phyloP scores from a whole-genome alignment of 2,329 filamentous ascomycete species.

The Fusarium guadeloupense region DNA sequence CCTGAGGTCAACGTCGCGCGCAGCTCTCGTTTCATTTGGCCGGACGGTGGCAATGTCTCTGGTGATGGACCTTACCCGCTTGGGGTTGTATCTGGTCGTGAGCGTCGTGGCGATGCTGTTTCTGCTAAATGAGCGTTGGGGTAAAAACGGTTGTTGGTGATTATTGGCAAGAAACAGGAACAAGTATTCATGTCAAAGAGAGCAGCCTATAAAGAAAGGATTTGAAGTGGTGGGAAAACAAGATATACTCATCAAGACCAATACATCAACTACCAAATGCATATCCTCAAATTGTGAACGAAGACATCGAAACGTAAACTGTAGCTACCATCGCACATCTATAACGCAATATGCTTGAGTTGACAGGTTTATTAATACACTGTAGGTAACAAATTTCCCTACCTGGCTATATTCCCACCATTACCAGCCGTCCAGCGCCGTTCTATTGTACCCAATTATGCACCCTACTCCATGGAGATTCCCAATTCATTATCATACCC shows the following conservation, averaged over 20 bases:
- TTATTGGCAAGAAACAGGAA: not conserved
- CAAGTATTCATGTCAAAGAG: too few relatives aligned
- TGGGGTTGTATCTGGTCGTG: not conserved
- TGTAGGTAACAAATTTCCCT: slow-evolving; percentile 8
- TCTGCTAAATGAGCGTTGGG: not conserved
- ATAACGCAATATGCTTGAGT: too few relatives aligned
- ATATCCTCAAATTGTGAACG: not conserved
- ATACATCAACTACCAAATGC: not conserved
- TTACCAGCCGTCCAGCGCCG: slow-evolving; percentile 28
- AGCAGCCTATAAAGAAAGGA: not conserved
- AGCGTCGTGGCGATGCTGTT: not conserved
- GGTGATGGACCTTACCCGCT: not conserved
- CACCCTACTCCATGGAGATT: slow-evolving; percentile 37
- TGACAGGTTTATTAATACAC: slow-evolving; percentile 15
- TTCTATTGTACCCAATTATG: slow-evolving; percentile 32
- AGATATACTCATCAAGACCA: not conserved
- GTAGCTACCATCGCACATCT: too few relatives aligned
- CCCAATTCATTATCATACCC: slow-evolving; percentile 20
- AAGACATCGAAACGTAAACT: not conserved
- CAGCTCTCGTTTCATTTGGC: not conserved
- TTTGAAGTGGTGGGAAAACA: not conserved
- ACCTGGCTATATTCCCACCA: slow-evolving; percentile 4
- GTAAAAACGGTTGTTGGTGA: too few relatives aligned
- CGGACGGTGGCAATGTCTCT: not conserved
- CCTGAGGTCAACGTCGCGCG: not conserved